Evolutionary conservation across 306 rosid genomes (phyloP), one percentile per base, ranked within the genome.

Genomic region (Quercus mongolica): DNA sequence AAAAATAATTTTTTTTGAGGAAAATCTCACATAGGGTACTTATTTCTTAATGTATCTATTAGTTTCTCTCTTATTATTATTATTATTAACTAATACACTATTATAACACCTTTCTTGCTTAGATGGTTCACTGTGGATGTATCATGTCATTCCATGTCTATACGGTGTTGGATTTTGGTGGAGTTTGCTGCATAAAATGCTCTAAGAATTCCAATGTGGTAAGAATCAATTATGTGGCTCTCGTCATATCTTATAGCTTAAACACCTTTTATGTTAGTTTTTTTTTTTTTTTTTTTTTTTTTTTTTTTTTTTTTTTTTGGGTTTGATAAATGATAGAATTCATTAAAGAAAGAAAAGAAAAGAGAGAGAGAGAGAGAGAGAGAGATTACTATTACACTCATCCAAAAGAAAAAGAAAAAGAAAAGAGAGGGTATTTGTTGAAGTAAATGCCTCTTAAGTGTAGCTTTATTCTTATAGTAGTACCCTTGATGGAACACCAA

Each of bases 91-190:
- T 28, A 7, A 51, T 74, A 61, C 44, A 38, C 44, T 38, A 38
- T 6, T 38, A 38, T 38, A 41, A 41, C 46, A 2, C 25, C 5
- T 76, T 82, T 71, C 25, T 58, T 15, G 55, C 38, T 71, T 75
- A 86, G 89, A 23, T 23, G 41, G 23, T 82, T 46, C 89, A 83
- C 56, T 76, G 86, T 76, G 82, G 79, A 35, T 86, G 87, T 70
- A 70, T 77, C 17, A 52, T 71, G 81, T 80, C 89, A 9, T 13
- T 5, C 4, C 35, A 80, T 21, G 6, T 18, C 2, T 30, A 74
- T 57, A 25, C 46, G 0, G n/a, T 56, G 2, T 5, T 80, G 56
- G 77, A 80, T 65, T 12, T 2, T 18, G 87, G 85, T 5, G 79
- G 79, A 0, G 26, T 83, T 9, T 68, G 86, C 54, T 86, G 89